A percentile compares a stretch with the other conserved stretches of the same genome.
phyloP scores from a whole-genome alignment of 2,329 filamentous ascomycete species.

The Parastagonospora nodorum region DNA sequence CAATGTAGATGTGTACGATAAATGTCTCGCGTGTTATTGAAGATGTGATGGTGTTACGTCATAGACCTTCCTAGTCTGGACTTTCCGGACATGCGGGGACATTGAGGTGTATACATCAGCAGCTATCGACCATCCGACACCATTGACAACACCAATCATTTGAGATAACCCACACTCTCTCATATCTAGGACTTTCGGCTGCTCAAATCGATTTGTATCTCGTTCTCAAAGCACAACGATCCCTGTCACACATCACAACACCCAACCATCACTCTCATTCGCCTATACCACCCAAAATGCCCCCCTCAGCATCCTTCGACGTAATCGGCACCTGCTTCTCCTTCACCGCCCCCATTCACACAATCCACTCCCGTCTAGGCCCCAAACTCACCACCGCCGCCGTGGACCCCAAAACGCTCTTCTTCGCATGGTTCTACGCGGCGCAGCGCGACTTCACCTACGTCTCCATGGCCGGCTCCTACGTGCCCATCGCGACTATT shows the following conservation, averaged over 20 bases:
- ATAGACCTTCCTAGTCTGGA: no score
- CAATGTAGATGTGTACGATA: neutral
- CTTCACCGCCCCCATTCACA: conserved; percentile 21
- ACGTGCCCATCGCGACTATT: conserved; percentile 29
- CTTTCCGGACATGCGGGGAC: no score
- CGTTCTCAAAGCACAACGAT: no score
- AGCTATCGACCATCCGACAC: no score
- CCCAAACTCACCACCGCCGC: conserved; percentile 14
- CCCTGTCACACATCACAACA: no score
- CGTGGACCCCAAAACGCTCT: conserved; percentile 27
- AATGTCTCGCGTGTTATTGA: no score
- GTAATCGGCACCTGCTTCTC: conserved; percentile 34
- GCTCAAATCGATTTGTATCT: neutral
- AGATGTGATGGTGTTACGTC: no score
- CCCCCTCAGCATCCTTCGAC: conserved; percentile 30
- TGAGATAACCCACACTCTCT: no score
- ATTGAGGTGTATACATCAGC: no score
- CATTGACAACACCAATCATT: no score
- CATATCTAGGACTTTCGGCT: no score
- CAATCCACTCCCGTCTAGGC: conserved; percentile 22
- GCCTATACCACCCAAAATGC: conserved; percentile 18
- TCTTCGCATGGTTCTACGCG: conserved; percentile 36
- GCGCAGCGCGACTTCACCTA: conserved; percentile 36
- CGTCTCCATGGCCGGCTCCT: conserved; percentile 17
- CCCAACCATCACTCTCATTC: no score